Evolutionary conservation across 768 basidiomycete species (phyloP).

Genomic region (Tulasnella sp.): DNA sequence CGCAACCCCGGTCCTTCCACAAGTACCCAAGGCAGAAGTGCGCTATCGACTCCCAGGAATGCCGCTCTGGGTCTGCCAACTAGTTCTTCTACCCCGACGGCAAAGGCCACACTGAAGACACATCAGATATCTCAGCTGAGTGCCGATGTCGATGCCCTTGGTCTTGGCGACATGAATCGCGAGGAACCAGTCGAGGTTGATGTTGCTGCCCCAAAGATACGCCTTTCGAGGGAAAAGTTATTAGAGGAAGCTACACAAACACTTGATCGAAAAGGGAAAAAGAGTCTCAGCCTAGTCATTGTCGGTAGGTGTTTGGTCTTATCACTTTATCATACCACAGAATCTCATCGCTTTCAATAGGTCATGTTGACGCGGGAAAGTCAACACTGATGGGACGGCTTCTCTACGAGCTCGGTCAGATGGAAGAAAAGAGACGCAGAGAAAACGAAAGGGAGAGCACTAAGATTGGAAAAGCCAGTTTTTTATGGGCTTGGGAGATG

Average conservation of each 20-base stretch:
- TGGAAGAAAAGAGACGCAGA: conserved; percentile 72
- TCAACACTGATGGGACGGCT: conserved; percentile 94
- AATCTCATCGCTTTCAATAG: conserved; percentile 31
- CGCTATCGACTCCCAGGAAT: neutral
- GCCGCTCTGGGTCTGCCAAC: conserved; percentile 27
- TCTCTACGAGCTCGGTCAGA: conserved; percentile 77
- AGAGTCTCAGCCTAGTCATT: conserved; percentile 74
- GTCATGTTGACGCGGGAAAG: conserved; percentile 98
- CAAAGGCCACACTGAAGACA: conserved; percentile 24
- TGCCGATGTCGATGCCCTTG: conserved; percentile 63
- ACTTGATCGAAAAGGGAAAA: conserved; percentile 43
- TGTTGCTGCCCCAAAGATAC: conserved; percentile 45
- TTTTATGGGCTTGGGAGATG: conserved; percentile 96
- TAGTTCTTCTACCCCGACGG: too few relatives aligned
- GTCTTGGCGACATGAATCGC: conserved; percentile 36
- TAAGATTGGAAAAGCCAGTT: conserved; percentile 86
- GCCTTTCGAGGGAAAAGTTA: conserved; percentile 64
- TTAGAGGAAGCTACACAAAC: conserved; percentile 60
- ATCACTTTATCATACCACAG: neutral
- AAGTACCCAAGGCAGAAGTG: neutral
- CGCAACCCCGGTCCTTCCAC: neutral
- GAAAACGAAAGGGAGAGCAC: conserved; percentile 82
- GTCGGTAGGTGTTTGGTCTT: conserved; percentile 47
- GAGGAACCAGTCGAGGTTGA: conserved; percentile 32
- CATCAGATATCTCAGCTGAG: conserved; percentile 40